Base-by-base conservation (phyloP, 1,139 yeast species). In the Kurtzmaniella quercitrusa region DNA sequence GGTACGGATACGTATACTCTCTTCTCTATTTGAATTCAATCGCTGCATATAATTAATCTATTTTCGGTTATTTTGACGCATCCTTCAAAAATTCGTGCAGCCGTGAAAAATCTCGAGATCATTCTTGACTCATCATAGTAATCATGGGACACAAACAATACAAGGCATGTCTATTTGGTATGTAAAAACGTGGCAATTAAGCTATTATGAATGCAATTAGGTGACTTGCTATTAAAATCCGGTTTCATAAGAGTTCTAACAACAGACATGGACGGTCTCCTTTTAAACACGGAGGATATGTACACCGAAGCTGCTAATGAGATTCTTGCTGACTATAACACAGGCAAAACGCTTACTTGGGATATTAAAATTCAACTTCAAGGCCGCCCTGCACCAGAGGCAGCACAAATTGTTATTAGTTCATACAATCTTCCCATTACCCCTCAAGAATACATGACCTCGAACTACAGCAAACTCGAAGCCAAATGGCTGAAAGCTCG, bases 191-290 rank as follows among this genome's bases (percentile, higher is more conserved):
- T 32, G 20, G 14, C 4, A n/a, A 28, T 28, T 28, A 28, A 5
- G 2, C 22, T 17, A 12, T 28, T n/a, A 19, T 15, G 32, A 14
- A 38, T n/a, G 18, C n/a, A 23, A n/a, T 15, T 38, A 7, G 14
- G 7, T 26, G n/a, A 41, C n/a, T n/a, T n/a, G n/a, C n/a, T n/a
- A n/a, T n/a, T n/a, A n/a, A n/a, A n/a, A 12, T n/a, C n/a, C n/a
- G n/a, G n/a, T n/a, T n/a, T n/a, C n/a, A n/a, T n/a, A n/a, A n/a
- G n/a, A n/a, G n/a, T 5, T 6, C 55, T 53, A 56, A 57, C 59
- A 33, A 30, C 15, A 74, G 91, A 93, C 70, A 89, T 93, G 97
- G 98, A 93, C 60, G 98, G 98, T 2, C 78, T 95, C 22, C 70
- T 93, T 49, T 76, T 93, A 57, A 88, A 91, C 65, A 86, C 97